A percentile compares a stretch with the other conserved stretches of the same genome.
Evolutionary conservation across 108 stramenopile species (phyloP).

Genomic region (Nitzschia inconspicua): DNA sequence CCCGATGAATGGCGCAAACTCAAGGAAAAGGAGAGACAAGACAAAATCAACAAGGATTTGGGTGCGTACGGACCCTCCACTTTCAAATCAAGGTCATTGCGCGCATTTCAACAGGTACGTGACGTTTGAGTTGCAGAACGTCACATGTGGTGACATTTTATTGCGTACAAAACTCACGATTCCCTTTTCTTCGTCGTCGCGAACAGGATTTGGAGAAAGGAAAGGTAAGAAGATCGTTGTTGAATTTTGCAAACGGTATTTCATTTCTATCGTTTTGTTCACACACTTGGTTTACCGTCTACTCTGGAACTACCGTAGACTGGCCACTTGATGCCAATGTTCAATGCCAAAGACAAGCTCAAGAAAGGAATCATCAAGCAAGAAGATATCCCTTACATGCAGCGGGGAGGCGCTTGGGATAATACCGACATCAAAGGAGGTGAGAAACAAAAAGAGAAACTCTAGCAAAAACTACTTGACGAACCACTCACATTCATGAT

Average conservation of each 20-base stretch:
- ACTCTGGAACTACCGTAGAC: too few relatives aligned
- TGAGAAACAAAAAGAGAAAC: too few relatives aligned
- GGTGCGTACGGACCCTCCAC: slow-evolving; percentile 39
- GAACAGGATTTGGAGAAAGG: slow-evolving; percentile 58
- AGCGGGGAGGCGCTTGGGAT: slow-evolving; percentile 62
- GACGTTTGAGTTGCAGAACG: too few relatives aligned
- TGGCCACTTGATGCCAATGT: slow-evolving; percentile 48
- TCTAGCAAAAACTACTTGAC: too few relatives aligned
- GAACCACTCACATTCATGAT: too few relatives aligned
- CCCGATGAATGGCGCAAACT: slow-evolving; percentile 32
- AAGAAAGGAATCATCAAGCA: slow-evolving; percentile 44
- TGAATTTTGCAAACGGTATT: too few relatives aligned
- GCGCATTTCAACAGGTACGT: slow-evolving; percentile 59
- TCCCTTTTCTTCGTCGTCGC: too few relatives aligned
- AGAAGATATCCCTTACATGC: slow-evolving; percentile 71
- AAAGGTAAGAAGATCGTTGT: too few relatives aligned
- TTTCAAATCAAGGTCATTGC: slow-evolving; percentile 60
- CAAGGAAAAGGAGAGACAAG: slow-evolving; percentile 5
- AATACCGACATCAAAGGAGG: slow-evolving; percentile 43
- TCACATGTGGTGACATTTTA: too few relatives aligned
- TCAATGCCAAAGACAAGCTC: slow-evolving; percentile 51
- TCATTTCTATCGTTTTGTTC: too few relatives aligned
- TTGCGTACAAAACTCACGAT: too few relatives aligned
- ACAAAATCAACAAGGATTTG: slow-evolving; percentile 14
- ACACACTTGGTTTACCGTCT: too few relatives aligned